These are phyloP conservation scores for Ramaria sp. DNA, from an alignment of 768 basidiomycete species.

Conservation along the genomic window DNA sequence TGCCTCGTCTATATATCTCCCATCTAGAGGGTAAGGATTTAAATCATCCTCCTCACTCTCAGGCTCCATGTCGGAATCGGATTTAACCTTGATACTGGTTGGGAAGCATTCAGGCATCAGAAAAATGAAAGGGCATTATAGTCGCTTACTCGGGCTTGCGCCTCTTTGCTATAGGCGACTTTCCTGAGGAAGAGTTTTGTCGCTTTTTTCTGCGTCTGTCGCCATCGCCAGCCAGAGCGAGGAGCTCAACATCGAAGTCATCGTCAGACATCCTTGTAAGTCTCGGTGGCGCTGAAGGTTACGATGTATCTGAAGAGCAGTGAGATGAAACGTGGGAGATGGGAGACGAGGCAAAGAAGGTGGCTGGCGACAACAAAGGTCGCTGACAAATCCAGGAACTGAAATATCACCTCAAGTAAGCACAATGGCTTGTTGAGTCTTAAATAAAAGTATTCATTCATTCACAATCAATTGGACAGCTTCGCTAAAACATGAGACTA, in stretches of 20 bases:
- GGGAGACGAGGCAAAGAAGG: too few relatives aligned
- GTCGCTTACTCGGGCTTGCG: slow-evolving; percentile 61
- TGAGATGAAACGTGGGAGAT: too few relatives aligned
- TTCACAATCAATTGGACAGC: too few relatives aligned
- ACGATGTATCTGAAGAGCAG: too few relatives aligned
- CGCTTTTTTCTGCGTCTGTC: slow-evolving; percentile 58
- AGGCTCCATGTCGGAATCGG: slow-evolving; percentile 50
- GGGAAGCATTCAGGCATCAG: slow-evolving; percentile 26
- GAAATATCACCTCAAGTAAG: too few relatives aligned
- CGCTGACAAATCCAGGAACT: too few relatives aligned
- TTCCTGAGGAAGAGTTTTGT: slow-evolving; percentile 28
- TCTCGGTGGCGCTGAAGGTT: too few relatives aligned
- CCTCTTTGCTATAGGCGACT: slow-evolving; percentile 44
- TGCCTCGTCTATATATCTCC: slow-evolving; percentile 76
- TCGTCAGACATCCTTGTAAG: slow-evolving; percentile 6
- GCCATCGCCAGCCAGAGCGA: slow-evolving; percentile 65
- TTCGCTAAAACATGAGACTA: too few relatives aligned
- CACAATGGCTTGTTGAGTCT: too few relatives aligned
- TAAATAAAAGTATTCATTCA: too few relatives aligned
- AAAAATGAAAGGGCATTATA: slow-evolving; percentile 7
- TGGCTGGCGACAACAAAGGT: too few relatives aligned
- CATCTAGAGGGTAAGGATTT: slow-evolving; percentile 84
- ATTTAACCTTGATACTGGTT: slow-evolving; percentile 18
- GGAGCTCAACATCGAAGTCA: slow-evolving; percentile 49
- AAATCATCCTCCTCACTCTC: slow-evolving; percentile 43